Evolutionary conservation across 2,329 filamentous ascomycete genomes (phyloP).

Genomic region (Talaromyces atroroseus): DNA sequence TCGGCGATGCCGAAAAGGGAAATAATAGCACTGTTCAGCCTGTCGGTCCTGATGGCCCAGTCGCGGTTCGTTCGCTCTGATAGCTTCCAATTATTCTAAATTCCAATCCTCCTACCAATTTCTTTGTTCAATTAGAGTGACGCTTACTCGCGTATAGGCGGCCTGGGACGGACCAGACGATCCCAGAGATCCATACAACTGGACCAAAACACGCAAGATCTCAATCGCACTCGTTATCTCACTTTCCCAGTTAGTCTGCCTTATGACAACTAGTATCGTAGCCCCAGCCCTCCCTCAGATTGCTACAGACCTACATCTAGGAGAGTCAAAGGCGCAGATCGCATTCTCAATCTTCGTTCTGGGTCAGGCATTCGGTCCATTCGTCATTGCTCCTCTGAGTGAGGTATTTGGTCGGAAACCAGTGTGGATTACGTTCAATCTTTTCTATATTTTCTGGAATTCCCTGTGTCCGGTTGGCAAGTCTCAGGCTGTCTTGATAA

Average conservation of each 20-base stretch:
- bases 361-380: slow-evolving; percentile 55
- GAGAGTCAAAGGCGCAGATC: slow-evolving; percentile 42
- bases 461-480: slow-evolving; percentile 60
- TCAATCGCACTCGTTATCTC: slow-evolving; percentile 47
- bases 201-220: slow-evolving; percentile 45
- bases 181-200: slow-evolving; percentile 57
- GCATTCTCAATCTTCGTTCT: slow-evolving; percentile 60
- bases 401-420: slow-evolving; percentile 60
- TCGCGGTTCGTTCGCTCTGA: not conserved
- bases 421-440: slow-evolving; percentile 53
- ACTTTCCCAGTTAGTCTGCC: slow-evolving; percentile 26
- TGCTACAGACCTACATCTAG: slow-evolving; percentile 43
- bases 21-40: not conserved
- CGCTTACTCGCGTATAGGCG: not conserved
- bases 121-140: not conserved
- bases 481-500: slow-evolving; percentile 49
- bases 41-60: not conserved
- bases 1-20: slow-evolving; percentile 1
- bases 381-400: slow-evolving; percentile 54
- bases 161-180: slow-evolving; percentile 55
- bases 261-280: slow-evolving; percentile 35
- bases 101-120: not conserved
- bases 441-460: slow-evolving; percentile 56
- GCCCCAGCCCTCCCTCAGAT: slow-evolving; percentile 39
- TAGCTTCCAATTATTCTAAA: not conserved